A percentile compares a stretch with the other conserved stretches of the same genome.
These are phyloP conservation scores for Thecaphora thlaspeos DNA, from an alignment of 1,284 basidiomycete genomes.

Conservation along the genomic window DNA sequence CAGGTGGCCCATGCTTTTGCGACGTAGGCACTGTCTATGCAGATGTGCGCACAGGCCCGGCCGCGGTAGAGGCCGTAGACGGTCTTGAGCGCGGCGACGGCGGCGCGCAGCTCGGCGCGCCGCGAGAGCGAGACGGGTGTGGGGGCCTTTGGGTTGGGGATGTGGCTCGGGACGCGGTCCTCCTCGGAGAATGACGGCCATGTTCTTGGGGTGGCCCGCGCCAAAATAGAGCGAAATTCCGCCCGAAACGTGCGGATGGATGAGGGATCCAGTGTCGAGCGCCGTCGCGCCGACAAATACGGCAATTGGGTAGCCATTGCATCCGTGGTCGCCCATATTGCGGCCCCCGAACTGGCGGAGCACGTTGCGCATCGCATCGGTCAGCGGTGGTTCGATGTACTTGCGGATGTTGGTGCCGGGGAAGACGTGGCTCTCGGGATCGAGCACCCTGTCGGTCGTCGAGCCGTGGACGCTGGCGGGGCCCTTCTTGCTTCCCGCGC, in stretches of 20 bases:
- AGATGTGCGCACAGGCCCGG: constrained; percentile 43
- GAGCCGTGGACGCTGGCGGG: no score
- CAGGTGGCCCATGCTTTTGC: constrained; percentile 53
- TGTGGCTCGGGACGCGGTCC: constrained; percentile 28
- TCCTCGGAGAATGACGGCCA: constrained; percentile 31
- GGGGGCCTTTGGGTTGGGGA: constrained; percentile 37
- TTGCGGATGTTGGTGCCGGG: constrained; percentile 36
- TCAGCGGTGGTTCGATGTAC: constrained; percentile 35
- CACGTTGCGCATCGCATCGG: constrained; percentile 34
- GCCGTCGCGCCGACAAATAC: constrained; percentile 44
- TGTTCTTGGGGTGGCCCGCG: constrained; percentile 36
- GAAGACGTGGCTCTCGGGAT: constrained; percentile 27
- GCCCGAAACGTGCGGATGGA: constrained; percentile 28
- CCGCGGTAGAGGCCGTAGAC: constrained; percentile 36
- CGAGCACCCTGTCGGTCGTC: constrained; percentile 6
- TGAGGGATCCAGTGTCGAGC: constrained; percentile 35
- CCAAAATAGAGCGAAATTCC: constrained; percentile 37
- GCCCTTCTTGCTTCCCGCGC: constrained; percentile 10
- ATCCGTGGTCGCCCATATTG: constrained; percentile 40
- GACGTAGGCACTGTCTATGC: constrained; percentile 49
- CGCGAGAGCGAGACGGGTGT: constrained; percentile 28
- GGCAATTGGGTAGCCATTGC: constrained; percentile 33
- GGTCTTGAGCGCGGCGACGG: constrained; percentile 35
- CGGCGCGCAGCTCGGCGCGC: constrained; percentile 40
- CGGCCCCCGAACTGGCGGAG: constrained; percentile 37